Conservation (phyloP, 495 filamentous ascomycete genomes). For the Aspergillus homomorphus region DNA sequence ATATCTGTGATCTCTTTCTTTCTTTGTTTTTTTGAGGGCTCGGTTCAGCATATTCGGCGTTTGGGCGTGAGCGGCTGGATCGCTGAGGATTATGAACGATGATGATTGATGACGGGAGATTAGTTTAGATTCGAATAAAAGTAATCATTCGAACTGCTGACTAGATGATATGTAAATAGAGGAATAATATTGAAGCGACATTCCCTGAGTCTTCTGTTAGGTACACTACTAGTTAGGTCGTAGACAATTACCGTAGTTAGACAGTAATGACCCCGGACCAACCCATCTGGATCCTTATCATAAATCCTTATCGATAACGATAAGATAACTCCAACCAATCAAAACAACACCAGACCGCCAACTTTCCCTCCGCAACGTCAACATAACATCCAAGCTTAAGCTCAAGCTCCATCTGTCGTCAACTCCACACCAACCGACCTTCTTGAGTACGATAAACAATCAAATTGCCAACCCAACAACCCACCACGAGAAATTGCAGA, state of each 20-base stretch:
- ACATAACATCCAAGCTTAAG: not conserved
- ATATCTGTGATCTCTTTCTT: too few species aligned
- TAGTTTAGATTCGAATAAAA: not conserved
- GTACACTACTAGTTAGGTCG: not conserved
- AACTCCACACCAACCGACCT: not conserved
- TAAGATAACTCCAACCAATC: not conserved
- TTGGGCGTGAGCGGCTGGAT: constrained; percentile 21
- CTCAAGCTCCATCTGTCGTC: constrained; percentile 17
- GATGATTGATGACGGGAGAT: constrained; percentile 1
- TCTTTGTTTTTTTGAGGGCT: constrained; percentile 1
- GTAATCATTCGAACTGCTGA: not conserved
- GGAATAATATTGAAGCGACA: too few species aligned
- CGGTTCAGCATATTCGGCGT: constrained; percentile 34
- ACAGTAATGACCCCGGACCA: too few species aligned
- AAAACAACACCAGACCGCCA: not conserved
- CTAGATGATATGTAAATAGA: not conserved
- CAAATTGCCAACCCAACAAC: too few species aligned
- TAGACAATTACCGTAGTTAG: constrained; percentile 6
- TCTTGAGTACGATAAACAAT: too few species aligned
- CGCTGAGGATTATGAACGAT: constrained; percentile 11
- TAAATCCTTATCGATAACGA: not conserved
- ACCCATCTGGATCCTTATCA: too few species aligned
- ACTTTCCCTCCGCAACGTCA: not conserved
- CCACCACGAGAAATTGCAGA: too few species aligned
- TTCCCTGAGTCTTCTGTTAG: too few species aligned